These are phyloP conservation scores for Hymenoscyphus infarciens DNA, from an alignment of 2,329 filamentous ascomycete species.

Conservation along the genomic window DNA sequence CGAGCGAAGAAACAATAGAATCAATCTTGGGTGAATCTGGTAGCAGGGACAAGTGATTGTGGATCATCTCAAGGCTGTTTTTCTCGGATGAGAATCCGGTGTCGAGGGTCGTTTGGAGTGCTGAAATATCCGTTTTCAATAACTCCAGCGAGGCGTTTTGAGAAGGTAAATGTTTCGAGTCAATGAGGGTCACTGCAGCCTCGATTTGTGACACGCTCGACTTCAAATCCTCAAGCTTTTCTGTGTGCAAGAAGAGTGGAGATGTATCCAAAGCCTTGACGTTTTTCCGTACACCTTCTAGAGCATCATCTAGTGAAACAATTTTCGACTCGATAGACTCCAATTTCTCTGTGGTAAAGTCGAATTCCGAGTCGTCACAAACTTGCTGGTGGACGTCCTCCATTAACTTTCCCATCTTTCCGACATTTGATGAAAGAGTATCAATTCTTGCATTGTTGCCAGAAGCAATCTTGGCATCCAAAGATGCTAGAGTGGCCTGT, in stretches of 20 bases:
- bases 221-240: constrained; percentile 10
- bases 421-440: constrained; percentile 18
- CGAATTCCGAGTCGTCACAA: constrained; percentile 11
- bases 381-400: constrained; percentile 17
- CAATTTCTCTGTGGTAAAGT: constrained; percentile 15
- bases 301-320: constrained; percentile 16
- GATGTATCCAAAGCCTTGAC: constrained; percentile 16
- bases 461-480: constrained; percentile 25
- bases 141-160: constrained; percentile 10
- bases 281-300: constrained; percentile 17
- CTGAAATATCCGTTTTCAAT: constrained; percentile 10
- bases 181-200: background rate
- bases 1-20: constrained; percentile 6
- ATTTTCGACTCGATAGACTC: constrained; percentile 18
- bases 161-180: constrained; percentile 11
- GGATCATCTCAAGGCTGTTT: constrained; percentile 13
- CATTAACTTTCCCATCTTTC: constrained; percentile 17
- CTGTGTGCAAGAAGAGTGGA: constrained; percentile 6
- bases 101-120: constrained; percentile 13
- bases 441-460: constrained; percentile 21
- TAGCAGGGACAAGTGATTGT: constrained; percentile 12
- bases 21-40: constrained; percentile 14
- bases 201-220: constrained; percentile 6
- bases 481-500: constrained; percentile 21
- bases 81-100: constrained; percentile 13